phyloP scores from a whole-genome alignment of 2,329 filamentous ascomycete species.

The Cladorrhinum sp. region DNA sequence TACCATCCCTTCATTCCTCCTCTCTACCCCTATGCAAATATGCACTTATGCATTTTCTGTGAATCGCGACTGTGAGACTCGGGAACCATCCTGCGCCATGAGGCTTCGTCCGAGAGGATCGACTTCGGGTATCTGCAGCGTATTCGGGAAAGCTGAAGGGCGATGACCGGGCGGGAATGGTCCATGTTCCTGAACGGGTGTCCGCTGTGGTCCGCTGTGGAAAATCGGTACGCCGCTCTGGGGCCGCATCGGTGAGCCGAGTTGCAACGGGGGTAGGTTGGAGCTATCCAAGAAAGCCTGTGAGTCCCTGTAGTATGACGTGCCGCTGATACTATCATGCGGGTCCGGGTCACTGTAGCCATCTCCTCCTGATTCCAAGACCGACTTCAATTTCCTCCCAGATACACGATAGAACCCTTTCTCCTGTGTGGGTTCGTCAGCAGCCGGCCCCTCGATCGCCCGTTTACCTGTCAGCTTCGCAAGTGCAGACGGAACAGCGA shows the following conservation, averaged over 20 bases:
- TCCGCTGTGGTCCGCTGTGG: conserved; percentile 63
- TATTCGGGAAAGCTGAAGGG: conserved; percentile 30
- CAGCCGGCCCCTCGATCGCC: conserved; percentile 15
- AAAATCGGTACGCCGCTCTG: conserved; percentile 60
- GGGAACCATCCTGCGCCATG: conserved; percentile 22
- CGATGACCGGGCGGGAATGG: conserved; percentile 42
- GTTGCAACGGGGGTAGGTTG: conserved; percentile 39
- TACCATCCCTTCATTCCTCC: not conserved
- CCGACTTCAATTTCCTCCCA: conserved; percentile 62
- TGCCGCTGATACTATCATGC: conserved; percentile 43
- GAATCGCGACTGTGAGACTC: conserved; percentile 27
- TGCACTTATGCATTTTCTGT: conserved; percentile 24
- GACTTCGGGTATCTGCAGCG: conserved; percentile 28
- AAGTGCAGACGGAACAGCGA: conserved; percentile 41
- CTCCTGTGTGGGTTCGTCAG: conserved; percentile 38
- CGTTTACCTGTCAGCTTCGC: conserved; percentile 26
- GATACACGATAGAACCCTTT: conserved; percentile 63
- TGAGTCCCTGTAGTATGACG: conserved; percentile 54
- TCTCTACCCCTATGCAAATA: not conserved
- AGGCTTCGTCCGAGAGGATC: conserved; percentile 26
- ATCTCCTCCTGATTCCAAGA: conserved; percentile 60
- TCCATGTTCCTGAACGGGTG: conserved; percentile 55
- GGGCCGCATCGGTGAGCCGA: conserved; percentile 58
- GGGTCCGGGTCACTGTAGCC: conserved; percentile 55
- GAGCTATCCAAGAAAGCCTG: conserved; percentile 39